Evolutionary conservation across 2,329 filamentous ascomycete species (phyloP), one percentile per base, ranked within the genome.

Genomic region (Trichoderma simmonsii): DNA sequence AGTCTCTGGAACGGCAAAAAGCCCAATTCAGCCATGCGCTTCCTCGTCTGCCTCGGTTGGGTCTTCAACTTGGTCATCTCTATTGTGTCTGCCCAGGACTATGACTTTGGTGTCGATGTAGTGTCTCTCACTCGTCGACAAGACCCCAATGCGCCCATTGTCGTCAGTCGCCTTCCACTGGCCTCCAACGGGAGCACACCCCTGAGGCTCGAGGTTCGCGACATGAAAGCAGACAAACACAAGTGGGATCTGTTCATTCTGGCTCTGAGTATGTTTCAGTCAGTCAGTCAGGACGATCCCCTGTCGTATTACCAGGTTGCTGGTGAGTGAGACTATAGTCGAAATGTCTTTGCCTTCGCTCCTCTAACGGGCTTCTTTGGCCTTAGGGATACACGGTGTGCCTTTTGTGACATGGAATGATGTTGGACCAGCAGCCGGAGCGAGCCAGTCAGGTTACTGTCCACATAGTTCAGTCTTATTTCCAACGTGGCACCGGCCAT

Each of bases 401-500:
- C 94, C 94, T 2, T 88, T 87, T 74, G 75, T 82, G 51, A 79
- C 85, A 14, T 90, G 87, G 86, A 86, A 85, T 34, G 85, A 82
- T 39, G 88, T 89, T 26, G 77, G 81, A 63, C 83, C 85, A 70
- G 83, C 81, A 2, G 77, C 84, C 3, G 88, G 87, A 2, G 88
- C 86, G 72, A 83, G 85, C 71, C 82, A 85, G 51, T 84, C 86
- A 18, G 93, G 93, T 64, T 97, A 94, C 79, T 97, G 94, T 79
- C 88, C 89, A 15, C 94, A 97, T 81, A 88, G 86, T 28, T 92
- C 92, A 1, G 89, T 91, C 54, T 83, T 96, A 18, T 96, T 97
- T 79, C 89, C 91, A 51, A 87, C 90, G 51, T 97, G 94, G 94
- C 94, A 97, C 84, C 88, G 94, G 64, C 92, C 93, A 1, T 97